phyloP scores from a whole-genome alignment of 305 asterid genomes.

The Withania somnifera region DNA sequence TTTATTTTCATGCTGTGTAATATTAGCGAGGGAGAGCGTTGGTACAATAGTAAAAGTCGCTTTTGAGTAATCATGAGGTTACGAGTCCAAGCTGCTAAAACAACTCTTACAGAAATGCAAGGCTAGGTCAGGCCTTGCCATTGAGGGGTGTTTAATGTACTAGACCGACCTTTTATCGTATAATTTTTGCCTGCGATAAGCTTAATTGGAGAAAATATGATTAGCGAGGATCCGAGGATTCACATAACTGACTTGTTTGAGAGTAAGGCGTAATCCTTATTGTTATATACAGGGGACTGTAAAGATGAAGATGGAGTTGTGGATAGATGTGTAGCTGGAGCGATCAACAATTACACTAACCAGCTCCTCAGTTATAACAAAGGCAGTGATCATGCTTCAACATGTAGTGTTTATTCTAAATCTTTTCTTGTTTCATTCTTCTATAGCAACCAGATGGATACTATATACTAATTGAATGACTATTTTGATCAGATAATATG shows the following conservation, averaged over 20 bases:
- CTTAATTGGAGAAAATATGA: neutral
- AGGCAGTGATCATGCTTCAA: neutral
- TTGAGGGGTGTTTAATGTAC: neutral
- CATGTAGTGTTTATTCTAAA: neutral
- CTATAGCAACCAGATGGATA: neutral
- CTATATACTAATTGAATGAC: neutral
- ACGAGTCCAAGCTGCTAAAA: neutral
- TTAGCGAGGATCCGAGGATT: neutral
- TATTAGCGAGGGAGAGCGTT: neutral
- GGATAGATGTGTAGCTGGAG: conserved; percentile 84
- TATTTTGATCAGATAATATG: conserved; percentile 49
- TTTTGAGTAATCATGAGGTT: neutral
- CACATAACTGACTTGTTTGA: neutral
- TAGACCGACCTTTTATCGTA: neutral
- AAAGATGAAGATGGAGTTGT: conserved; percentile 56
- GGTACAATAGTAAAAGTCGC: neutral
- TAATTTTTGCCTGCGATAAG: neutral
- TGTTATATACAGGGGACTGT: conserved; percentile 59
- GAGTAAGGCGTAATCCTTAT: neutral
- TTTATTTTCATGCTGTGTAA: neutral
- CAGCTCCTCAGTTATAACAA: conserved; percentile 52
- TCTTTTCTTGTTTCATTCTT: neutral
- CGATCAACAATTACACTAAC: conserved; percentile 68
- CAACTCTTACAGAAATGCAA: neutral
- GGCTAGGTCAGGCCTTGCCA: neutral